Conservation (phyloP, 1,284 basidiomycete species). For the Mycena sp. region DNA sequence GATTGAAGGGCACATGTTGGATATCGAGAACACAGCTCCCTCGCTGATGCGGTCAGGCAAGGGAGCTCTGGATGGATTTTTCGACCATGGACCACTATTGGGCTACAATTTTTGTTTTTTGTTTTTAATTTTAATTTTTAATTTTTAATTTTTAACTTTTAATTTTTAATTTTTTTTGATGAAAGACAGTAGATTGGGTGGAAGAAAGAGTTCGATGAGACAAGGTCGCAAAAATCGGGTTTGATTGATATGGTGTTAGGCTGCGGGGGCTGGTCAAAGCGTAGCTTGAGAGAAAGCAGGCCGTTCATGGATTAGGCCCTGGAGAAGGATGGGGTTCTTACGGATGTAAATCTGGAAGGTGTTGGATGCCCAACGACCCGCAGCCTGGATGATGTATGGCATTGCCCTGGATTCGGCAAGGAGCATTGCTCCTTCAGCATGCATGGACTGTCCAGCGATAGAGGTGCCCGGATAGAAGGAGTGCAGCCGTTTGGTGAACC, state of each 20-base stretch:
- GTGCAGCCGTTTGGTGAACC: constrained; percentile 30
- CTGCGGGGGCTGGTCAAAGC: not conserved
- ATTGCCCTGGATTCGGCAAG: constrained; percentile 31
- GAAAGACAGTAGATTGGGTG: not conserved
- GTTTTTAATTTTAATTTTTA: not conserved
- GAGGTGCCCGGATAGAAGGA: constrained; percentile 13
- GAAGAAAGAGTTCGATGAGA: no score
- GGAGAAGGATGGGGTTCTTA: constrained; percentile 32
- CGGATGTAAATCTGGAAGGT: constrained; percentile 38
- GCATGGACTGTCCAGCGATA: constrained; percentile 32
- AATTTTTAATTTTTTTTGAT: no score
- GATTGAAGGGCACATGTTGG: no score
- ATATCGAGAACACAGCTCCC: no score
- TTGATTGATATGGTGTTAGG: no score
- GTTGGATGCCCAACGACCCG: constrained; percentile 35
- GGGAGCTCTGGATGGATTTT: not conserved
- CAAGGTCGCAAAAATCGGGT: no score
- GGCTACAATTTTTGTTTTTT: not conserved
- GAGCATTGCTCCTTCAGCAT: constrained; percentile 33
- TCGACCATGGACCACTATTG: not conserved
- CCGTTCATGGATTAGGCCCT: constrained; percentile 16
- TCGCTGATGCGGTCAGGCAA: no score
- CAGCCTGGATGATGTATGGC: constrained; percentile 35
- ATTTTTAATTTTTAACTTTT: no score
- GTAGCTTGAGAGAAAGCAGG: not conserved